These are phyloP conservation scores for Fistulinella staudtii DNA, from an alignment of 1,284 basidiomycete species.

Conservation along the genomic window DNA sequence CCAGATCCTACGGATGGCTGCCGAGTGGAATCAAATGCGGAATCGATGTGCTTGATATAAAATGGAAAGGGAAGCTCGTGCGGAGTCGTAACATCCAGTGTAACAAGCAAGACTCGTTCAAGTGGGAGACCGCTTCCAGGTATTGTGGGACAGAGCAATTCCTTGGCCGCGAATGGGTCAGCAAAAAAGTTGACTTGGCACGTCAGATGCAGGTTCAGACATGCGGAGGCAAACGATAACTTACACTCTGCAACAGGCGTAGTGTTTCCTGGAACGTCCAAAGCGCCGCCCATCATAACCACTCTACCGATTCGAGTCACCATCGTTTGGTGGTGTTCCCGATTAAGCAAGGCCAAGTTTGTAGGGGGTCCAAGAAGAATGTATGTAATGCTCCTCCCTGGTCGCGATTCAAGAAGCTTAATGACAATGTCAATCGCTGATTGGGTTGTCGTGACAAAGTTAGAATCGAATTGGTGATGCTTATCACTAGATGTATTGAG, in stretches of 20 bases:
- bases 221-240: constrained; percentile 17
- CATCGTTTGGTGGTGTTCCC: constrained; percentile 52
- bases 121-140: constrained; percentile 47
- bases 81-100: constrained; percentile 77
- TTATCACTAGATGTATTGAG: constrained; percentile 43
- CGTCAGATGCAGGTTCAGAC: constrained; percentile 2
- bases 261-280: constrained; percentile 92
- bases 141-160: constrained; percentile 47
- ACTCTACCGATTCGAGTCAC: constrained; percentile 67
- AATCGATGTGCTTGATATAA: constrained; percentile 55
- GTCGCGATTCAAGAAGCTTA: constrained; percentile 58
- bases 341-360: constrained; percentile 73
- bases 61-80: constrained; percentile 74
- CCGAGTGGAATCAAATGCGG: constrained; percentile 45
- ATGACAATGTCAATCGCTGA: constrained; percentile 65
- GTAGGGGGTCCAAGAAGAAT: constrained; percentile 88
- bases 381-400: constrained; percentile 71
- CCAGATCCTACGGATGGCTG: constrained; percentile 42
- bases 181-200: constrained; percentile 87
- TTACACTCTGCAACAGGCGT: constrained; percentile 77
- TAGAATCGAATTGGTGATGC: constrained; percentile 29
- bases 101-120: constrained; percentile 66
- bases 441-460: constrained; percentile 48
- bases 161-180: constrained; percentile 82
- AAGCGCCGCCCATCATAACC: constrained; percentile 93